Evolutionary conservation across 2,329 filamentous ascomycete genomes (phyloP).

Genomic region (Chaetoscypha palmicola): DNA sequence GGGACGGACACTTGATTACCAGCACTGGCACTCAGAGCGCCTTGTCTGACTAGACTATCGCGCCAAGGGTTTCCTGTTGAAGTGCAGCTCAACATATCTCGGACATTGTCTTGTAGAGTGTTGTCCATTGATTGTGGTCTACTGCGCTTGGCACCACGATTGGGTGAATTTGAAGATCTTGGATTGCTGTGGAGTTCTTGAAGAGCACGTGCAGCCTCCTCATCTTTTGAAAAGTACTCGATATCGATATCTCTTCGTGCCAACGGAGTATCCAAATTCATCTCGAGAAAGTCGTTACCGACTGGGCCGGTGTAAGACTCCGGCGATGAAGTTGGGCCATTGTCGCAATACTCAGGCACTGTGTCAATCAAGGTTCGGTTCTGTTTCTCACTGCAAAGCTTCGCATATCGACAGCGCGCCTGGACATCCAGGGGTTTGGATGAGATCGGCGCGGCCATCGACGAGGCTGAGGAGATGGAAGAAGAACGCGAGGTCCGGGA

Average conservation of each 20-base stretch:
- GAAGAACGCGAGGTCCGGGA: slow-evolving; percentile 53
- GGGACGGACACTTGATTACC: slow-evolving; percentile 36
- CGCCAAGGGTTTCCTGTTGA: slow-evolving; percentile 21
- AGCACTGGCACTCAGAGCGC: slow-evolving; percentile 33
- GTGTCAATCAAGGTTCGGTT: slow-evolving; percentile 48
- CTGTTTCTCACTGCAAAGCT: slow-evolving; percentile 50
- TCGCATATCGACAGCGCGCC: slow-evolving; percentile 57
- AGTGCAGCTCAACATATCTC: slow-evolving; percentile 46
- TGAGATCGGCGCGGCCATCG: slow-evolving; percentile 50
- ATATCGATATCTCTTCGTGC: slow-evolving; percentile 41
- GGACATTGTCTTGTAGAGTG: slow-evolving; percentile 60
- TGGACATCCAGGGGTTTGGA: slow-evolving; percentile 48
- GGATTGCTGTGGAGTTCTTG: slow-evolving; percentile 54
- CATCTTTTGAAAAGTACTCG: slow-evolving; percentile 35
- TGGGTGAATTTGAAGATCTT: slow-evolving; percentile 34
- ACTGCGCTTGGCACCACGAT: slow-evolving; percentile 49
- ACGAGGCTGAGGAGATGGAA: slow-evolving; percentile 56
- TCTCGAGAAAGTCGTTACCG: slow-evolving; percentile 43
- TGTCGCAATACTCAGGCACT: slow-evolving; percentile 50
- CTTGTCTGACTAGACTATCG: slow-evolving; percentile 27
- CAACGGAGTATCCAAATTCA: slow-evolving; percentile 43
- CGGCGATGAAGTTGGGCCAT: slow-evolving; percentile 46
- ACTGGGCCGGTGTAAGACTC: slow-evolving; percentile 50
- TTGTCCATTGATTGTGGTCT: slow-evolving; percentile 52
- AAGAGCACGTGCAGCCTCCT: slow-evolving; percentile 50